phyloP scores from a whole-genome alignment of 805 yeast genomes.

The Lachancea kluyveri region DNA sequence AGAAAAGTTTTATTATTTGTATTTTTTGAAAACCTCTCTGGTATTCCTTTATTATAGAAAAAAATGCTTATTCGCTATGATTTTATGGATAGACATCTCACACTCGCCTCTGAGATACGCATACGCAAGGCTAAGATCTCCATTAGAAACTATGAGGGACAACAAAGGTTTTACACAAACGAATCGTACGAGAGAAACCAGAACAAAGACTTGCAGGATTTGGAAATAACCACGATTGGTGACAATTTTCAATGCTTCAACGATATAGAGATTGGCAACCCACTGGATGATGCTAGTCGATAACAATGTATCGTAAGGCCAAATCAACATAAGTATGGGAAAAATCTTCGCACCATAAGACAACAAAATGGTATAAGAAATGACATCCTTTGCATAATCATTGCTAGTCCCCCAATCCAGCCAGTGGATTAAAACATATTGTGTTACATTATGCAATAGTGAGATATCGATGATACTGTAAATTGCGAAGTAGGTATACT shows the following conservation, averaged over 20 bases:
- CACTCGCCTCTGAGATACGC: slow-evolving; percentile 5
- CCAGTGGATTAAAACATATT: slow-evolving; percentile 20
- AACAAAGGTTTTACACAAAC: slow-evolving; percentile 18
- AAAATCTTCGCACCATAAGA: slow-evolving; percentile 77
- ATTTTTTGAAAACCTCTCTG: background rate
- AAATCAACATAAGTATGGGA: slow-evolving; percentile 88
- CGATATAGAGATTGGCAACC: slow-evolving; percentile 53
- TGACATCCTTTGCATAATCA: slow-evolving; percentile 20
- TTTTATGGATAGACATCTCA: slow-evolving; percentile 1
- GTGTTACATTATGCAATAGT: slow-evolving; percentile 35
- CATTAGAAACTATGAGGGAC: slow-evolving; percentile 16
- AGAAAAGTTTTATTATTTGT: background rate
- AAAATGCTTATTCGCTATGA: background rate
- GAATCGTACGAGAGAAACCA: slow-evolving; percentile 16
- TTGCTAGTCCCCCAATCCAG: slow-evolving; percentile 27
- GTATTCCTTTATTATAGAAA: background rate
- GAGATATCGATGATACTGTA: slow-evolving; percentile 45
- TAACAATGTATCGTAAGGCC: slow-evolving; percentile 89
- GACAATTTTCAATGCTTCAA: slow-evolving; percentile 55
- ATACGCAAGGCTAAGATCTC: slow-evolving; percentile 4
- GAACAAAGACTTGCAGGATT: slow-evolving; percentile 15
- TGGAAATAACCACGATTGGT: slow-evolving; percentile 27
- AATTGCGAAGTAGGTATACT: slow-evolving; percentile 50
- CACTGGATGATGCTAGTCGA: slow-evolving; percentile 54
- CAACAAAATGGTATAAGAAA: slow-evolving; percentile 64